Evolutionary conservation across 805 yeast genomes (phyloP), one percentile per base, ranked within the genome.

Genomic region (Ogataea salicorniae): DNA sequence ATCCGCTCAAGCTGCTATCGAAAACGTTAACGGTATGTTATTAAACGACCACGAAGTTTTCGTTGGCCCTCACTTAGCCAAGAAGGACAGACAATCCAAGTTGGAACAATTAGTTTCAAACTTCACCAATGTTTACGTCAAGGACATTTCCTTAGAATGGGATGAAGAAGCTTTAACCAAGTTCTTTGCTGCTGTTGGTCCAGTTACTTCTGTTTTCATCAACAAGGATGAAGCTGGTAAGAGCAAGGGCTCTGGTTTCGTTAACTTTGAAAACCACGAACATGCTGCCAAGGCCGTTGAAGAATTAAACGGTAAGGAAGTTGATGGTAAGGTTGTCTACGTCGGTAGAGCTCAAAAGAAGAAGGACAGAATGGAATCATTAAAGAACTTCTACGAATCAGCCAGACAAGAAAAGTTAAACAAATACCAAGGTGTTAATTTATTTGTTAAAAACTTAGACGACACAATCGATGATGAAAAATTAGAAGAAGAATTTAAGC

Each of bases 261-360:
- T 94, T 63, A 90, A 94, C 83, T 94, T 67, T 63, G 96, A 83
- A 71, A 68, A 73, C 60, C 99, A 92, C 72, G 90, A 85, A 64
- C 78, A 82, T 59, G 99, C 99, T 58, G 81, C 77, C 61, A 81
- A 81, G 74, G 96, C 98, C 52, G 95, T 92, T 60, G 97, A 88
- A 46, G 94, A 77, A 64, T 81, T 92, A 70, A 87, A 94, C 75
- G 96, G 85, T 69, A 75, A 71, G 60, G 98, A 94, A 67, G 70
- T 84, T 69, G 82, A 81, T 63, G 95, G 94, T 64, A 88, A 87
- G 76, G 80, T 76, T 71, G 74, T 94, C 57, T 94, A 83, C 71
- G 99, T 92, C 64, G 97, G 97, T 64, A 89, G 99, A 75, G 99
- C 99, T 61, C 99, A 94, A 79, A 92, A 90, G 90, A 92, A 90